Evolutionary conservation across 2,329 filamentous ascomycete genomes (phyloP), one percentile per base, ranked within the genome.

Genomic region (Penicillium decumbens): DNA sequence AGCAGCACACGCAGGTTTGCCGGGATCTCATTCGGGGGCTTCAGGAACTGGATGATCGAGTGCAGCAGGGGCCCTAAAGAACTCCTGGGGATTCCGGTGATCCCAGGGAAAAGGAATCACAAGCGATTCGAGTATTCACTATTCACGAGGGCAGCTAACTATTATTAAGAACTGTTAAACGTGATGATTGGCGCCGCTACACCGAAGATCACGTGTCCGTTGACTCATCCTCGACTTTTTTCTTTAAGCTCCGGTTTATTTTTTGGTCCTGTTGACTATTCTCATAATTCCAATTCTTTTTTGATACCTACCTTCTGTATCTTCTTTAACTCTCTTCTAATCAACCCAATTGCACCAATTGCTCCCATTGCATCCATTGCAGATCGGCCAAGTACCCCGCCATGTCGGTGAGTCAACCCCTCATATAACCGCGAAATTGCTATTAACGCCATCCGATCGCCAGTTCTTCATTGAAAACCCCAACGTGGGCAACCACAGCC

Each of bases 391-490:
- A 23, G 29, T 53, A 53, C 63, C 61, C 60, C 63, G 48, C 59
- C 53, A 69, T 69, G 66, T 66, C 66, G 51, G 66, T 69, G 57
- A 67, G 66, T 67, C 49, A 53, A 41, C 47, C 47, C 47, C 56
- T 51, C 47, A 51, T 53, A 13, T 24, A 40, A 40, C 32, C 44
- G 41, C 30, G 13, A 30, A 33, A 35, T 41, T 23, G 28, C 13
- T 32, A 48, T 53, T 53, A 44, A 49, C 32, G 6, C 39, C 37
- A 45, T 39, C 51, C 57, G 41, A 58, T 29, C 43, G n/a, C 35
- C 60, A 84, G 79, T 90, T 88, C 79, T 88, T 82, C 74, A 87
- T 89, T 61, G 80, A 87, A 66, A 91, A 92, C 71, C 83, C 85
- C 61, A 82, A 87, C 71, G 83, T 91, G 60, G 88, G 88, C 62